phyloP scores from a whole-genome alignment of 192 early-diverging fungal species.

The Funneliformis mosseae region DNA sequence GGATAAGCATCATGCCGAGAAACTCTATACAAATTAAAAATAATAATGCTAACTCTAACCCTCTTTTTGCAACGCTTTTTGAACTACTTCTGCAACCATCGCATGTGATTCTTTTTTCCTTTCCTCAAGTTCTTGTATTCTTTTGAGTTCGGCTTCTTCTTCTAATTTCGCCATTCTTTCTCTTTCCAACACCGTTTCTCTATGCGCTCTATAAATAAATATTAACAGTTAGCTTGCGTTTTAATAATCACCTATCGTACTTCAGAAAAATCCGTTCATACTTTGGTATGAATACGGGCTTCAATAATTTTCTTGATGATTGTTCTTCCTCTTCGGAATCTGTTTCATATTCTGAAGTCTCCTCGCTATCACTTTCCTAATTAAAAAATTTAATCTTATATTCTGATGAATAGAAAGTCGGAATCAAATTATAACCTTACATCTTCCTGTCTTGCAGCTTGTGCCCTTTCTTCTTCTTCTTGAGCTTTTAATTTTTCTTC shows the following conservation, averaged over 20 bases:
- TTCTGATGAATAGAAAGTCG: background rate
- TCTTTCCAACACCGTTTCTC: conserved; percentile 63
- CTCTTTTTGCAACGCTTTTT: conserved; percentile 57
- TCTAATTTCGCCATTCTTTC: conserved; percentile 55
- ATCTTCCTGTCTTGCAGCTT: background rate
- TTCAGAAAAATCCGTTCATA: conserved; percentile 39
- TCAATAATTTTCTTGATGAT: conserved; percentile 62
- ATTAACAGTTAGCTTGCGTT: background rate
- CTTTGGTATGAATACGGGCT: conserved; percentile 94
- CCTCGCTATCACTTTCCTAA: conserved; percentile 50
- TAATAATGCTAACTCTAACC: conserved; percentile 47
- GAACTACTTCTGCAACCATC: conserved; percentile 72
- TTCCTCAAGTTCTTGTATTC: conserved; percentile 54
- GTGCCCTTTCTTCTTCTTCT: conserved; percentile 30
- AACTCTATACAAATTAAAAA: conserved; percentile 1
- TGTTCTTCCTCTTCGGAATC: conserved; percentile 72
- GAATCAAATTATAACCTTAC: no score
- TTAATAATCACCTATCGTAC: background rate
- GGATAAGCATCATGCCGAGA: conserved; percentile 3
- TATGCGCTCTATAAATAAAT: conserved; percentile 49
- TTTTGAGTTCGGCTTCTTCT: conserved; percentile 60
- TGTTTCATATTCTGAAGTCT: conserved; percentile 57
- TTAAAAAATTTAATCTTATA: conserved; percentile 33
- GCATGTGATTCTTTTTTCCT: conserved; percentile 76
- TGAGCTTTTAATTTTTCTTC: conserved; percentile 34